These are phyloP conservation scores for Hyaloscypha bicolor DNA, from an alignment of 495 filamentous ascomycete species.

Conservation along the genomic window DNA sequence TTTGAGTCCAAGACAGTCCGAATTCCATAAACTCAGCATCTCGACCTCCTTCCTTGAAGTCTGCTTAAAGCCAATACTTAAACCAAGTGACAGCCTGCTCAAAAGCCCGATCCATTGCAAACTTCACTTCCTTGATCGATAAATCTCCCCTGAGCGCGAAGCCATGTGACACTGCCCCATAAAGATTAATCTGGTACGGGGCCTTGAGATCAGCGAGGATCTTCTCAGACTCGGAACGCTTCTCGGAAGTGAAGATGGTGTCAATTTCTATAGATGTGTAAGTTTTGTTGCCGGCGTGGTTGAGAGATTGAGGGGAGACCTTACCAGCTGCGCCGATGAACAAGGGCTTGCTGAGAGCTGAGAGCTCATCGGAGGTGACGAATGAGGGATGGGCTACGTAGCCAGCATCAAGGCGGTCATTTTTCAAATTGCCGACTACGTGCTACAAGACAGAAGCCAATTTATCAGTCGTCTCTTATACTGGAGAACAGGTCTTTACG, in stretches of 20 bases:
- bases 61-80: neutral
- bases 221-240: conserved; percentile 57
- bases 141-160: conserved; percentile 72
- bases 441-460: neutral
- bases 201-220: conserved; percentile 54
- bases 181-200: conserved; percentile 80
- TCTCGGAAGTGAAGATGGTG: conserved; percentile 70
- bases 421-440: neutral
- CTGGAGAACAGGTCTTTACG: no score
- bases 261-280: conserved; percentile 65
- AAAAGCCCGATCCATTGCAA: conserved; percentile 82
- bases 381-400: neutral
- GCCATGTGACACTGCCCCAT: conserved; percentile 73
- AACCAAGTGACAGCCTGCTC: conserved; percentile 79
- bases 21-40: neutral
- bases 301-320: neutral
- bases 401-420: neutral
- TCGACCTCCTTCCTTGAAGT: neutral
- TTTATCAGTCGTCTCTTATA: no score
- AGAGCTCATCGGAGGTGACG: neutral
- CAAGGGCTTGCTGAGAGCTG: neutral
- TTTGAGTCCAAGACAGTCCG: no score
- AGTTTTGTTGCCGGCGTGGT: no score
- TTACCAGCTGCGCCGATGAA: neutral
- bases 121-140: conserved; percentile 60